These are phyloP conservation scores for Funneliformis geosporum DNA, from an alignment of 192 early-diverging fungal genomes.

Conservation along the genomic window DNA sequence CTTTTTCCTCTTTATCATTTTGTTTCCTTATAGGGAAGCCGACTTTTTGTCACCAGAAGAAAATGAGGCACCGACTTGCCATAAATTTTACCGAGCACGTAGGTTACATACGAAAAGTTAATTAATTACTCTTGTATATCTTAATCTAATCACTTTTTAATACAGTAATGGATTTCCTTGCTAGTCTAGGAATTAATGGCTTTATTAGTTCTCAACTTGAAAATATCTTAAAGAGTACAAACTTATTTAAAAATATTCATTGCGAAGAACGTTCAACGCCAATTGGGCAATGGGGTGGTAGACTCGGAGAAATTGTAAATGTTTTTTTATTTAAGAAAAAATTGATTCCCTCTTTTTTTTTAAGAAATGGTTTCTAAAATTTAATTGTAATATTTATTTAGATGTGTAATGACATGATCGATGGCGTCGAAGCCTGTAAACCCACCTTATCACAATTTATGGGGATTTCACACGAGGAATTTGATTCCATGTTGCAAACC, in stretches of 20 bases:
- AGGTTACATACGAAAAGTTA: neutral
- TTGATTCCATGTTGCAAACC: constrained; percentile 5
- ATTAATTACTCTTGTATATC: neutral
- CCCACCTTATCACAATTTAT: constrained; percentile 19
- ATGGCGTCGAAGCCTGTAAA: neutral
- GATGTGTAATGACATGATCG: neutral
- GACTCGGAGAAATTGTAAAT: constrained; percentile 22
- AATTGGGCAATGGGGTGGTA: constrained; percentile 22
- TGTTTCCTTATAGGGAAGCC: neutral
- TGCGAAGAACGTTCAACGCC: neutral
- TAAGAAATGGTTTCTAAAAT: neutral
- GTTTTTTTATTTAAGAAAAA: neutral
- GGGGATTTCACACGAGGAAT: constrained; percentile 3
- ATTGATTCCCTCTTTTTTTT: neutral
- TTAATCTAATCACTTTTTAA: neutral
- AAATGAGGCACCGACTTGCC: neutral
- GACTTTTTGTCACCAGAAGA: neutral
- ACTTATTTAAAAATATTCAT: constrained; percentile 11
- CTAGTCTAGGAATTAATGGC: neutral
- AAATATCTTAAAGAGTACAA: neutral
- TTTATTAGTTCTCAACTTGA: constrained; percentile 8
- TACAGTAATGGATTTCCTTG: neutral
- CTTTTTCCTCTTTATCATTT: neutral
- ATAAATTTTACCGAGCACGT: constrained; percentile 1
- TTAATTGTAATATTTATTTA: neutral